Evolutionary conservation across 495 filamentous ascomycete species (phyloP).

Genomic region (Aspergillus sparsus): DNA sequence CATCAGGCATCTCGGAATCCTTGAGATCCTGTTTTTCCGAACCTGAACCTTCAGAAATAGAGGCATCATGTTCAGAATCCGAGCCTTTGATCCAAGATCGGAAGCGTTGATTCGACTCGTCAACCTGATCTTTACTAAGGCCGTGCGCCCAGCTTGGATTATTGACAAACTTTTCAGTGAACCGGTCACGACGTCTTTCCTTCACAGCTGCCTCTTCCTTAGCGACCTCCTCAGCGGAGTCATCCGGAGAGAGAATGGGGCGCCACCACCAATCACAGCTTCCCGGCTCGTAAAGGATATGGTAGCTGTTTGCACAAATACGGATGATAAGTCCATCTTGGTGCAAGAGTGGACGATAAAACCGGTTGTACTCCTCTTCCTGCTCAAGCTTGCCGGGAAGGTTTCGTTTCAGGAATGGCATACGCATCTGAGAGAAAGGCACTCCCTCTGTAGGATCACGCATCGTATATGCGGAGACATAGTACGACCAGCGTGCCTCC

Average conservation of each 20-base stretch:
- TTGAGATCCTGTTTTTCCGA: constrained; percentile 24
- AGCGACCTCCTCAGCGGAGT: constrained; percentile 48
- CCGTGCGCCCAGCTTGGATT: constrained; percentile 77
- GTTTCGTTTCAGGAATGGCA: constrained; percentile 73
- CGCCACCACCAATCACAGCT: constrained; percentile 64
- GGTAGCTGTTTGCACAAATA: constrained; percentile 80
- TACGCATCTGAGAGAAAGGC: constrained; percentile 59
- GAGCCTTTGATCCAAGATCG: constrained; percentile 45
- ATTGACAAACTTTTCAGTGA: constrained; percentile 71
- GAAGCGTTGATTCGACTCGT: constrained; percentile 65
- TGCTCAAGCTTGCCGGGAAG: constrained; percentile 58
- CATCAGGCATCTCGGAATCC: constrained; percentile 45
- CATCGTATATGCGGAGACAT: constrained; percentile 86
- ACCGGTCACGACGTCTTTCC: constrained; percentile 60
- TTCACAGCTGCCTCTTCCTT: constrained; percentile 48
- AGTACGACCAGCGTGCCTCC: constrained; percentile 80
- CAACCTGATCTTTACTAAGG: constrained; percentile 68
- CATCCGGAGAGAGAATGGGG: constrained; percentile 33
- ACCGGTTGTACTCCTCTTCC: constrained; percentile 50
- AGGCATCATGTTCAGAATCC: constrained; percentile 24
- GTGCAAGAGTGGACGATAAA: constrained; percentile 57
- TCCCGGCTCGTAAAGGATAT: constrained; percentile 71
- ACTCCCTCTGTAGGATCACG: constrained; percentile 89
- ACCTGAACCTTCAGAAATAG: constrained; percentile 18
- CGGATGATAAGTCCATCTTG: constrained; percentile 75